Evolutionary conservation across 768 basidiomycete species (phyloP).

Genomic region (Boletus rubescentipes): DNA sequence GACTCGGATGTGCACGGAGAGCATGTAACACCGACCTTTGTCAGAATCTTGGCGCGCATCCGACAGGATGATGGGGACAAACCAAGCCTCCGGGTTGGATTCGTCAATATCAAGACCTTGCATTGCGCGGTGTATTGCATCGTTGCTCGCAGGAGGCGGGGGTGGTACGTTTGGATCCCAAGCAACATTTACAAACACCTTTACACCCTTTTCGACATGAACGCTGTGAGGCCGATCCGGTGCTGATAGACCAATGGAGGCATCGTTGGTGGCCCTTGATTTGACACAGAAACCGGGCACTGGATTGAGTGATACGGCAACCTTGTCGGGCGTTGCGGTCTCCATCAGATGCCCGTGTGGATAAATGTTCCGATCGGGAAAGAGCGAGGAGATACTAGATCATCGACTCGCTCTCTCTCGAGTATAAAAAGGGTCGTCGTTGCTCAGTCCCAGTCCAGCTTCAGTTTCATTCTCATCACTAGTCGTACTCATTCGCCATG

Average conservation of each 20-base stretch:
- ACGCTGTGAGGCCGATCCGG: conserved; percentile 2
- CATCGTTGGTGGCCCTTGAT: conserved; percentile 45
- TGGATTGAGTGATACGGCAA: conserved; percentile 47
- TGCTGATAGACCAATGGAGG: conserved; percentile 23
- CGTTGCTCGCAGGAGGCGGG: conserved; percentile 61
- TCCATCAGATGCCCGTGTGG: conserved; percentile 18
- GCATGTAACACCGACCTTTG: conserved; percentile 52
- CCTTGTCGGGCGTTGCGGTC: conserved; percentile 13
- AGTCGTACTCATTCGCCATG: conserved; percentile 11
- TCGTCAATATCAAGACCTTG: conserved; percentile 45
- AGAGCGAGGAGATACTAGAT: neutral
- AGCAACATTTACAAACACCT: conserved; percentile 74
- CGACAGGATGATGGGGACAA: conserved; percentile 72
- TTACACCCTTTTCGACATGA: conserved; percentile 46
- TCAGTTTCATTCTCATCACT: neutral
- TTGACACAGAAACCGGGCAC: conserved; percentile 73
- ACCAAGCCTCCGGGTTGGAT: conserved; percentile 46
- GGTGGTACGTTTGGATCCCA: conserved; percentile 70
- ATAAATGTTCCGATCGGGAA: neutral
- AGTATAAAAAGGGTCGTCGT: conserved; percentile 32
- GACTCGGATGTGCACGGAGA: conserved; percentile 9
- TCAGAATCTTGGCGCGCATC: conserved; percentile 61
- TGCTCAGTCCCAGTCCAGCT: neutral
- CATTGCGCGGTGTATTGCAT: conserved; percentile 59
- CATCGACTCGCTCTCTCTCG: neutral